phyloP scores from a whole-genome alignment of 2,329 filamentous ascomycete species.

The Colletotrichum godetiae region DNA sequence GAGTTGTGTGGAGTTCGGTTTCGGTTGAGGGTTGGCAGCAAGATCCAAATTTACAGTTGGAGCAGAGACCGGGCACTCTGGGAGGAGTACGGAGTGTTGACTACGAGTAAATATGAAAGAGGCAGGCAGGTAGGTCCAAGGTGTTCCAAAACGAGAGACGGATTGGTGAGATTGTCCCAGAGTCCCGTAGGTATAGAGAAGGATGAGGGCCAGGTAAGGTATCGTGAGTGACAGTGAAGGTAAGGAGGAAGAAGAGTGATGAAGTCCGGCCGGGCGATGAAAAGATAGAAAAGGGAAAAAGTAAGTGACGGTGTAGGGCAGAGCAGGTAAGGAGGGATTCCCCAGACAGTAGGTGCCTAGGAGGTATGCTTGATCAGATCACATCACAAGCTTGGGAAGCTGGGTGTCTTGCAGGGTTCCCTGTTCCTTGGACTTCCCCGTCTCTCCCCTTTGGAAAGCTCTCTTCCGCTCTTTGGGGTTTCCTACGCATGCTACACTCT shows the following conservation, averaged over 20 bases:
- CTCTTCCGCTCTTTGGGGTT: neutral
- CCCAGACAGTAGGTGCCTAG: neutral
- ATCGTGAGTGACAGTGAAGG: neutral
- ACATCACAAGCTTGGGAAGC: neutral
- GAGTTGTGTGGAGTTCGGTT: neutral
- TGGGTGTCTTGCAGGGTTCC: neutral
- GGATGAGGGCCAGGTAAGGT: neutral
- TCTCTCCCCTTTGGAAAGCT: slow-evolving; percentile 7
- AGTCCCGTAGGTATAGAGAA: slow-evolving; percentile 1
- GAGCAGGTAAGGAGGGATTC: neutral
- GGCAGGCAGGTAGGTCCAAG: neutral
- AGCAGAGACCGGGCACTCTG: neutral
- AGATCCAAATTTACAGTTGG: neutral
- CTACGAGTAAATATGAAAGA: neutral
- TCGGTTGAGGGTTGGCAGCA: neutral
- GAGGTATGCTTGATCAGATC: slow-evolving; percentile 11
- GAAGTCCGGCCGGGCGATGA: neutral
- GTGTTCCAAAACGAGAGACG: slow-evolving; percentile 3
- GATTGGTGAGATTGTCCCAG: neutral
- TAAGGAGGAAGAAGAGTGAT: neutral
- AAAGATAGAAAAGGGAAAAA: slow-evolving; percentile 4
- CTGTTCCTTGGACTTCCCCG: neutral
- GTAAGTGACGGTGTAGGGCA: neutral
- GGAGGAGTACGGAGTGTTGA: neutral
- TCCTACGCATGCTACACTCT: neutral